Conservation (phyloP, 257 asterid genomes). For the Lithospermum erythrorhizon region DNA sequence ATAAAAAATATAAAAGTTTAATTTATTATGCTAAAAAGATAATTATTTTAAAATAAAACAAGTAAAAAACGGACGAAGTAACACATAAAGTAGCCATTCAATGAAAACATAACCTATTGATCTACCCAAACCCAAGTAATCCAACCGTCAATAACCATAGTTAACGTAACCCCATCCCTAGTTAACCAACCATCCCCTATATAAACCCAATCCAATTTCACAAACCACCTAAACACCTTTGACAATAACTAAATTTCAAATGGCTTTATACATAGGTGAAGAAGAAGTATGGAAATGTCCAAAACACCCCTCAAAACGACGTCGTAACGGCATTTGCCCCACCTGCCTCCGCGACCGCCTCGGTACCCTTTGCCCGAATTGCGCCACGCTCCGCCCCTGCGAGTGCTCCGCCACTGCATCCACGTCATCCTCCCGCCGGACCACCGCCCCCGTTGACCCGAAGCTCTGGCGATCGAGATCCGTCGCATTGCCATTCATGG, state of each 20-base stretch:
- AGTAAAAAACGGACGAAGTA: too few relatives aligned
- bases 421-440: constrained; percentile 17
- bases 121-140: not conserved
- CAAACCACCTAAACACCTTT: not conserved
- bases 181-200: constrained; percentile 3
- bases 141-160: not conserved
- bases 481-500: constrained; percentile 52
- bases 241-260: not conserved
- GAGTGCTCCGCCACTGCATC: constrained; percentile 34
- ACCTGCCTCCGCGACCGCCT: constrained; percentile 81
- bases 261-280: constrained; percentile 43
- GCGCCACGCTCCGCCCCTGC: constrained; percentile 67
- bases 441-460: constrained; percentile 29
- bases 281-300: constrained; percentile 72
- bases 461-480: constrained; percentile 60
- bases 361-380: constrained; percentile 55
- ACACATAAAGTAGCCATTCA: too few relatives aligned
- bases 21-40: too few relatives aligned
- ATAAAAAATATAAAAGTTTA: too few relatives aligned
- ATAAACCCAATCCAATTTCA: not conserved
- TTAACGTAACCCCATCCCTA: not conserved
- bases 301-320: constrained; percentile 63
- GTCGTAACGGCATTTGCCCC: constrained; percentile 60
- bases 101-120: not conserved
- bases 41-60: too few relatives aligned